phyloP scores from a whole-genome alignment of 495 filamentous ascomycete genomes.

The Aspergillus indologenus region DNA sequence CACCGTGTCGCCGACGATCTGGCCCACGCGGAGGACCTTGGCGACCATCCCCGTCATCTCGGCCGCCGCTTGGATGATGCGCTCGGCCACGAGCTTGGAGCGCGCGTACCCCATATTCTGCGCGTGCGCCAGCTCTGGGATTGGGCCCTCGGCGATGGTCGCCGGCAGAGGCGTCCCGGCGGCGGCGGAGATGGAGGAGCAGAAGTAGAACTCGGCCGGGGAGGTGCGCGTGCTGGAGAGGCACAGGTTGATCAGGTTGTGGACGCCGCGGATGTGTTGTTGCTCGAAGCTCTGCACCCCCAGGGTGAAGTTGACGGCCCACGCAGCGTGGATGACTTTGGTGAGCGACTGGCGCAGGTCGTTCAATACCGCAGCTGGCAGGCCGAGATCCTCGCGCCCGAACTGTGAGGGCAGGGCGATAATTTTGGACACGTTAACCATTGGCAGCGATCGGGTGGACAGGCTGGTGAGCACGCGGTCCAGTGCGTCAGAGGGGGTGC shows the following conservation, averaged over 20 bases:
- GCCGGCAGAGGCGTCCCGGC: slow-evolving; percentile 30
- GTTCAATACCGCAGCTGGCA: slow-evolving; percentile 30
- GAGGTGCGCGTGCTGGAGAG: slow-evolving; percentile 32
- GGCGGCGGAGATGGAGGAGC: slow-evolving; percentile 56
- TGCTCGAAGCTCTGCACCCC: slow-evolving; percentile 56
- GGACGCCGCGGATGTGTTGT: slow-evolving; percentile 56
- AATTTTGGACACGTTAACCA: slow-evolving; percentile 19
- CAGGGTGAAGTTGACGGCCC: slow-evolving; percentile 73
- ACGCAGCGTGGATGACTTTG: slow-evolving; percentile 60
- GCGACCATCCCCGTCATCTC: slow-evolving; percentile 30
- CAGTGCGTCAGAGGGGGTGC: slow-evolving; percentile 32
- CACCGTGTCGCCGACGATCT: slow-evolving; percentile 56
- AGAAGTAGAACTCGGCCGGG: slow-evolving; percentile 52
- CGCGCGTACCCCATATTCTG: slow-evolving; percentile 56
- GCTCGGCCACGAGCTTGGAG: slow-evolving; percentile 64
- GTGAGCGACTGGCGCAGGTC: slow-evolving; percentile 43
- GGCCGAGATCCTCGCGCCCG: slow-evolving; percentile 19
- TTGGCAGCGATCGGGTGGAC: slow-evolving; percentile 33
- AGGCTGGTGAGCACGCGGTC: slow-evolving; percentile 41
- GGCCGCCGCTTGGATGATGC: slow-evolving; percentile 45
- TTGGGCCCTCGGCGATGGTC: slow-evolving; percentile 46
- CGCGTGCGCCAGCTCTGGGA: slow-evolving; percentile 46
- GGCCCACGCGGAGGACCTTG: slow-evolving; percentile 56
- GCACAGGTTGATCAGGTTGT: slow-evolving; percentile 58
- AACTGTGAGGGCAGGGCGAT: slow-evolving; percentile 12